phyloP scores from a whole-genome alignment of 257 asterid species.

The Capsicum pubescens region DNA sequence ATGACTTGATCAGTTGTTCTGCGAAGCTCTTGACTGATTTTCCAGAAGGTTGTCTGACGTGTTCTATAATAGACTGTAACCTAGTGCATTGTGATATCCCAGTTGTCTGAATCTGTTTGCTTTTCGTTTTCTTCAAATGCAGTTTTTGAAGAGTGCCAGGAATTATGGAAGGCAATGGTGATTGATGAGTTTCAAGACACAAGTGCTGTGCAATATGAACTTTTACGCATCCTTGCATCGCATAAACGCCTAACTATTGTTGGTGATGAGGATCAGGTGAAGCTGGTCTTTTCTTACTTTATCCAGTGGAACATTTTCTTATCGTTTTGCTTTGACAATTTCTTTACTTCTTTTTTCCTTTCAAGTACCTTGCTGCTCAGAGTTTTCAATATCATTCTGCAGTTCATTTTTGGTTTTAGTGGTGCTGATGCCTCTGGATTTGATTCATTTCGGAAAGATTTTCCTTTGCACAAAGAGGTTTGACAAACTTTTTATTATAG shows the following conservation, averaged over 20 bases:
- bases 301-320: conserved; percentile 10
- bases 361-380: conserved; percentile 10
- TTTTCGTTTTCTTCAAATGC: conserved; percentile 40
- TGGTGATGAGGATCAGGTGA: conserved; percentile 99
- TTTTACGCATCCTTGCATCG: conserved; percentile 74
- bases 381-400: conserved; percentile 35
- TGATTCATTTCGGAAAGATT: conserved; percentile 90
- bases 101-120: conserved; percentile 34
- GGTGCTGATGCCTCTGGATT: conserved; percentile 95
- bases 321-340: conserved; percentile 1
- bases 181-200: conserved; percentile 99
- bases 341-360: conserved; percentile 17
- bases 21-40: conserved; percentile 80
- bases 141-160: conserved; percentile 77
- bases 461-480: conserved; percentile 92
- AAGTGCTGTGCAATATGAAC: conserved; percentile 85
- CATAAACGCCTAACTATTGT: conserved; percentile 83
- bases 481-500: conserved; percentile 34
- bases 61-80: conserved; percentile 24
- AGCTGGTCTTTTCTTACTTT: conserved; percentile 32
- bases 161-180: conserved; percentile 84
- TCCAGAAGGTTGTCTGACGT: conserved; percentile 76
- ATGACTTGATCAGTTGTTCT: conserved; percentile 86
- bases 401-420: conserved; percentile 95
- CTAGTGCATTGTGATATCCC: conserved; percentile 26